Conservation (phyloP, 495 filamentous ascomycete species). For the Pyronema domesticum region DNA sequence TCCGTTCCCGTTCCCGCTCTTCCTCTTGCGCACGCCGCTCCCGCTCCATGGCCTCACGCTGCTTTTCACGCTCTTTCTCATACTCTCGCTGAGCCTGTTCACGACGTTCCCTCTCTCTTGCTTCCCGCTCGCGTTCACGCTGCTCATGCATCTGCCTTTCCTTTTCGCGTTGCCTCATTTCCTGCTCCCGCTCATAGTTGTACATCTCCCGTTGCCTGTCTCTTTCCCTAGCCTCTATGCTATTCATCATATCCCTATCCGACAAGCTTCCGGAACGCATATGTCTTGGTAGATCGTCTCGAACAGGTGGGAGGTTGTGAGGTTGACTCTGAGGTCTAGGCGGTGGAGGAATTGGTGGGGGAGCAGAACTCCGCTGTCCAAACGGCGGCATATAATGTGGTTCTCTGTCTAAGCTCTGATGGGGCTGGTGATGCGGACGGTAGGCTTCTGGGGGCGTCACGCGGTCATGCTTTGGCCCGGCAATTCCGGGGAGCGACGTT, state of each 20-base stretch:
- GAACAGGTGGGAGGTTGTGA: conserved; percentile 6
- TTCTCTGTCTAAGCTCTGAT: conserved; percentile 23
- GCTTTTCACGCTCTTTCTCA: conserved; percentile 30
- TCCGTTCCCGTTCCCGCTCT: conserved; percentile 13
- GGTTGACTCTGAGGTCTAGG: conserved; percentile 19
- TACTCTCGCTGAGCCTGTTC: neutral
- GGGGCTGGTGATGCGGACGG: conserved; percentile 33
- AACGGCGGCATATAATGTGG: conserved; percentile 2
- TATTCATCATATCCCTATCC: conserved; percentile 11
- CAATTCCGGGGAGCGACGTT: conserved; percentile 11
- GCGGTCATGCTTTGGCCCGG: conserved; percentile 15
- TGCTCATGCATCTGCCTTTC: conserved; percentile 7
- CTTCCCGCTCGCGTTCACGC: conserved; percentile 1
- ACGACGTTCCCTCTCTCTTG: neutral
- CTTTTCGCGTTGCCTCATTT: conserved; percentile 15
- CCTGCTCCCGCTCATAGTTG: neutral
- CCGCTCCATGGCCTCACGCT: conserved; percentile 24
- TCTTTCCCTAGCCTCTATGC: neutral
- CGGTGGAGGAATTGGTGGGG: conserved; percentile 26
- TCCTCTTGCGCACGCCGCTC: no score
- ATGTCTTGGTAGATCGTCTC: conserved; percentile 8
- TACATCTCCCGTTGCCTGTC: conserved; percentile 4
- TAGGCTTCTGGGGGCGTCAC: conserved; percentile 38
- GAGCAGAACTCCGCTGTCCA: conserved; percentile 9
- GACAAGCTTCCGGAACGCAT: conserved; percentile 5